Evolutionary conservation across 1,284 basidiomycete species (phyloP), one percentile per base, ranked within the genome.

Genomic region (Ceratobasidium sp.): DNA sequence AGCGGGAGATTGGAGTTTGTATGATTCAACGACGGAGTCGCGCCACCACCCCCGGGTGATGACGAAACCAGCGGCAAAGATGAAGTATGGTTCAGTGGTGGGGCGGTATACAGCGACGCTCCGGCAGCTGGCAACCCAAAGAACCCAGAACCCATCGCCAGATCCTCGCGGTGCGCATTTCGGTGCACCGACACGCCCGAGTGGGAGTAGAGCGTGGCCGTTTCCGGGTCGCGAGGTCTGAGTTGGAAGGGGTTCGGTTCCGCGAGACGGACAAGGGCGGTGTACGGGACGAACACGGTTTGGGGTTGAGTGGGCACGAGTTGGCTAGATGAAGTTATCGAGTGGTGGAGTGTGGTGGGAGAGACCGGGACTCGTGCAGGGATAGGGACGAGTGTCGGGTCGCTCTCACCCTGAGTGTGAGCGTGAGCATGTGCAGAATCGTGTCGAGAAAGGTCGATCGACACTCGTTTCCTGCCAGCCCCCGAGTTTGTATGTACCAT

Each of bases 121-220:
- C 28, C n/a, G 3, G 54, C 28, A 16, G 30, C 12, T 12, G 25
- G 67, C n/a, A 70, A 30, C 28, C 67, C 67, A 23, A 70, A 70
- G 33, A 70, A 59, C 9, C 67, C 67, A 48, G 67, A 70, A 2
- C 67, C 67, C 56, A 60, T 60, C n/a, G 67, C 53, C n/a, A 70
- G 16, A 36, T 70, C 67, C 30, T 70, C 67, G 28, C 67, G 54
- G 28, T 70, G 67, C 40, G 18, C 56, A 16, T 70, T 70, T 5
- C 54, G 42, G 49, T 70, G 67, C 3, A 70, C 67, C 18, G 67
- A 70, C 6, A 60, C 44, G 28, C 67, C 67, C 40, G 67, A 70
- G 38, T 70, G 56, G 12, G 67, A 70, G 56, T 70, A 70, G 9
- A 70, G 56, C 8, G 67, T 70, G 7, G 67, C 40, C 5, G 67